Conservation (phyloP, 306 rosid genomes). For the Acacia acuminata region DNA sequence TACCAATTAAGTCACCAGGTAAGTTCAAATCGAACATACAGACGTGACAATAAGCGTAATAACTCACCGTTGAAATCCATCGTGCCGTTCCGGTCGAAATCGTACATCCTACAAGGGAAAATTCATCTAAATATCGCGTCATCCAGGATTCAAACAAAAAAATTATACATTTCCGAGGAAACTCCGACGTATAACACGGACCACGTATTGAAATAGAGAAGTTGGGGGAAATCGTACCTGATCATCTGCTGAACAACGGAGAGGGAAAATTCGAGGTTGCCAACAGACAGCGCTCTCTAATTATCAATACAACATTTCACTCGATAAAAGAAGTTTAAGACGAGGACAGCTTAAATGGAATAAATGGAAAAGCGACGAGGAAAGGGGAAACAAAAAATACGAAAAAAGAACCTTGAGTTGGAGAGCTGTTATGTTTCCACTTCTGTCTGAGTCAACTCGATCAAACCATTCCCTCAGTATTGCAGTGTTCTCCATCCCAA, state of each 20-base stretch:
- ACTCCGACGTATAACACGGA: not conserved
- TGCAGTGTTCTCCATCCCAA: slow-evolving; percentile 53
- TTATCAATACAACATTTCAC: not conserved
- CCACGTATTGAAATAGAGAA: not conserved
- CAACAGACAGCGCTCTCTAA: slow-evolving; percentile 76
- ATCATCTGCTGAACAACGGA: slow-evolving; percentile 91
- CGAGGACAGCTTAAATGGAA: not conserved
- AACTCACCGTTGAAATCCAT: slow-evolving; percentile 78
- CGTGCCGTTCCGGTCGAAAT: slow-evolving; percentile 86
- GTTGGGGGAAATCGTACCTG: slow-evolving; percentile 41
- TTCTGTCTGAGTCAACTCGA: slow-evolving; percentile 72
- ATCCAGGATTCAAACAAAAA: slow-evolving; percentile 1
- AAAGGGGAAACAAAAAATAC: not conserved
- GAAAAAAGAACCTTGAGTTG: slow-evolving; percentile 69
- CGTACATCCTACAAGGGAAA: slow-evolving; percentile 64
- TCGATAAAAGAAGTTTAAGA: not conserved
- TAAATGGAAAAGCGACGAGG: not conserved
- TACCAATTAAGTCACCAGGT: no score
- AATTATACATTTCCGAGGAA: not conserved
- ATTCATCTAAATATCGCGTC: not conserved
- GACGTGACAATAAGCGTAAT: not conserved
- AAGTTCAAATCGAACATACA: not conserved
- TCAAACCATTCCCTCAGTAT: slow-evolving; percentile 77
- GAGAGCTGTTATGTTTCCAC: slow-evolving; percentile 63
- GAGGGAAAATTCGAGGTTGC: slow-evolving; percentile 81